Evolutionary conservation across 2,329 filamentous ascomycete genomes (phyloP), one percentile per base, ranked within the genome.

Genomic region (Cladophialophora bantiana): DNA sequence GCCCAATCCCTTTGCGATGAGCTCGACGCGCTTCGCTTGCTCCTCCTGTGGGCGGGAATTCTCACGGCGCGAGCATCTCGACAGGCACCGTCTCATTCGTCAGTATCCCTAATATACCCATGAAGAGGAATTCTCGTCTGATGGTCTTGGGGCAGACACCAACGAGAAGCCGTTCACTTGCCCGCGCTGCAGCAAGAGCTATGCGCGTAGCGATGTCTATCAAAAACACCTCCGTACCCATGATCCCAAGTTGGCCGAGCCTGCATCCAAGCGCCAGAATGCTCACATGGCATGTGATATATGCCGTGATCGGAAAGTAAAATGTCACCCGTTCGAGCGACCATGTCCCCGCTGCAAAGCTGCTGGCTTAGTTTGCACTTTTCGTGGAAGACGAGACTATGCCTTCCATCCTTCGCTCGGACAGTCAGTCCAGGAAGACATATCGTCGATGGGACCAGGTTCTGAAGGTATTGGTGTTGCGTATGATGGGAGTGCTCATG

Each of bases 121-220:
- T 18, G 26, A 36, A 61, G 13, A n/a, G n/a, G 26, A 53, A n/a
- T 20, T 52, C 35, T 53, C 2, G 26, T 53, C 13, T n/a, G 40
- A 42, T 12, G 40, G 26, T 3, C 3, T 42, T 42, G 10, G 40
- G 31, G 2, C 31, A 64, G 61, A 64, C 34, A 56, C 34, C 12
- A 56, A 58, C 32, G 61, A 64, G 38, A 64, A 31, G 61, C 61
- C 61, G 4, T 64, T 64, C 32, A 48, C 53, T 12, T 64, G 61
- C 53, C 18, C 32, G 7, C 13, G 13, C 9, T 64, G 61, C 53
- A 38, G 53, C 7, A 64, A 64, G 36, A 57, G 53, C 20, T 64
- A 42, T 48, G 61, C 61, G 5, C 61, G 61, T 13, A 10, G 61
- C 32, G 61, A 64, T 48, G 61, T 64, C 10, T 58, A 42, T 18